These are phyloP conservation scores for Suillus discolor DNA, from an alignment of 768 basidiomycete species.

Conservation along the genomic window DNA sequence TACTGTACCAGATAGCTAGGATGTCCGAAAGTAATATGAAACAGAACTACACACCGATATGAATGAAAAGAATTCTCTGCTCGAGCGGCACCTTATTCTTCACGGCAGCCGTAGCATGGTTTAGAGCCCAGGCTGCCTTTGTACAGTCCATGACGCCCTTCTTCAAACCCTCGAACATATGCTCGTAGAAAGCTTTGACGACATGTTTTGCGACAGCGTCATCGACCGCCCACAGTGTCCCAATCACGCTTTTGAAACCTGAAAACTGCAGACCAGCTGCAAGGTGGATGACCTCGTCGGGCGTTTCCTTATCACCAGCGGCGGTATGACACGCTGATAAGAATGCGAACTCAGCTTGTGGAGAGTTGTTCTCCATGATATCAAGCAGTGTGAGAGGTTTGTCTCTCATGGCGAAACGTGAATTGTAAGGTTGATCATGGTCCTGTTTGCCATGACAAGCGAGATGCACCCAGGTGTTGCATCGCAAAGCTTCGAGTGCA, in stretches of 20 bases:
- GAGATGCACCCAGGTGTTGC: constrained; percentile 20
- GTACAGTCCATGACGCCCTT: constrained; percentile 7
- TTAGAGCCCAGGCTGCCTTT: constrained; percentile 7
- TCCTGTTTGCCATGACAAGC: constrained; percentile 22
- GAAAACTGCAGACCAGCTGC: constrained; percentile 25
- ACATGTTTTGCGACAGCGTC: constrained; percentile 3
- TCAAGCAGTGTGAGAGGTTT: constrained; percentile 3
- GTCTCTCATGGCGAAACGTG: constrained; percentile 2
- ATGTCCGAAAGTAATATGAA: too few relatives aligned
- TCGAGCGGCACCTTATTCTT: constrained; percentile 4
- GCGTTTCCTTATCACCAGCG: constrained; percentile 16
- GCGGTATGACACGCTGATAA: constrained; percentile 30
- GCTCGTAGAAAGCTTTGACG: not conserved
- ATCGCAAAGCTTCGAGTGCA: not conserved
- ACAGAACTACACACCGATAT: not conserved
- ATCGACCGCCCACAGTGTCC: constrained; percentile 23
- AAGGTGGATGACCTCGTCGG: constrained; percentile 24
- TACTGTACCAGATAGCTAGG: too few relatives aligned
- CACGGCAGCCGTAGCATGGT: not conserved
- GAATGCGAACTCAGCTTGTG: constrained; percentile 9
- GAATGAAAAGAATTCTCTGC: too few relatives aligned
- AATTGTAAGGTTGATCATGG: constrained; percentile 14
- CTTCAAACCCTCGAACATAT: constrained; percentile 5
- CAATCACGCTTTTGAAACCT: constrained; percentile 25
- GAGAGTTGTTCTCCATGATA: not conserved